Base-by-base conservation (phyloP, 768 basidiomycete genomes). In the Podaxis rugospora region DNA sequence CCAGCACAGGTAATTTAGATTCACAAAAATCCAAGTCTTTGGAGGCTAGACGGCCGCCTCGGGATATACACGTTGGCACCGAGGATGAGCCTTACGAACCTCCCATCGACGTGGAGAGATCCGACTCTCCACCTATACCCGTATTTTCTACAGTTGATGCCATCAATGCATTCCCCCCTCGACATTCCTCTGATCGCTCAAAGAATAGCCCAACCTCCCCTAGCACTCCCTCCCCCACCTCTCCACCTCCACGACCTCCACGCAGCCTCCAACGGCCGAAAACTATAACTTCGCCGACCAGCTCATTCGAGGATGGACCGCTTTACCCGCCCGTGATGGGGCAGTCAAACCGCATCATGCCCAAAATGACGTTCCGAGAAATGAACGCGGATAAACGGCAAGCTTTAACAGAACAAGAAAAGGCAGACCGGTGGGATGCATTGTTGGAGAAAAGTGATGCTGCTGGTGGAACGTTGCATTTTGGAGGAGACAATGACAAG, bases 391-490 rank as follows among this genome's bases (percentile, higher is more conserved):
- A 68, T 28, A 71, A 72, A 54, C 70, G 72, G 56, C 70, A 71
- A 23, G 76, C 71, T 46, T 70, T 86, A 69, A 83, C 83, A 25
- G 87, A 90, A 68, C 73, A 82, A 66, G 88, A 92, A 74, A 92
- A 92, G 75, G 79, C 80, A 5, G 83, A 80, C 11, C 83, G 82
- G 66, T 92, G 89, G 89, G 81, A 88, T 58, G 85, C 86, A 62
- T 66, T 92, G 57, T 71, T 91, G 62, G 80, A 83, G 68, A 77
- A 81, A 65, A 90, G 89, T 66, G 87, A 79, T 44, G 71, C 72
- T 54, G 90, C 90, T 1, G 90, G 90, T 0, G 90, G 90, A 47
- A 92, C 90, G 55, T 68, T 92, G 57, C 87, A 85, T 65, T 68
- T 91, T 5, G 81, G 75, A 36, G 75, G 76, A 6, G 76, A 36